Evolutionary conservation across 2,329 filamentous ascomycete genomes (phyloP), one percentile per base, ranked within the genome.

Genomic region (Microascus cirrosus): DNA sequence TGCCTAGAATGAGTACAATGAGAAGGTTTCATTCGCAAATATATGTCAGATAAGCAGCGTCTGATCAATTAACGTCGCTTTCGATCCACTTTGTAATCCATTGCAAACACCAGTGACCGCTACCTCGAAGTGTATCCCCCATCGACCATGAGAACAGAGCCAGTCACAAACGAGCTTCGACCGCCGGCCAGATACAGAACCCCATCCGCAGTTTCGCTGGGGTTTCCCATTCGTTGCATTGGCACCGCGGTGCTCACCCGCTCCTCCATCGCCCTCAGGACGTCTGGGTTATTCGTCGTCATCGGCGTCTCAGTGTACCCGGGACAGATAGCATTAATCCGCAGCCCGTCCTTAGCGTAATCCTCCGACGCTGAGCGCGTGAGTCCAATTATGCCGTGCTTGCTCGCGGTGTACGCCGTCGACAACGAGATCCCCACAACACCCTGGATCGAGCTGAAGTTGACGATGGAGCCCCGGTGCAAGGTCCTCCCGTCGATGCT

Each of bases 401-500:
- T 78, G 60, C 69, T 72, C 0, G 74, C 77, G 7, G 75, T 74
- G 52, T 78, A 78, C 1, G 77, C 62, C 2, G 78, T 61, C 60
- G 71, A 68, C 1, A 73, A 73, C 36, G 71, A 74, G 1, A 76
- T 75, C 0, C 76, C 76, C 13, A 69, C 68, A 35, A 77, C 55
- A 0, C 82, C 82, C 0, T 83, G 81, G 1, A 86, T 82, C 53
- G 75, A 80, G 1, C 79, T 78, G 73, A 87, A 81, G 64, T 87
- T 86, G 62, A 85, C 73, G 60, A 85, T 81, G 45, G 68, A 74
- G 7, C 81, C 79, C 58, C 73, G 71, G 57, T 70, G 64, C 39
- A 76, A 71, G 0, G 71, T 71, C 7, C 54, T 53, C 15, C 4
- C 67, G 32, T 75, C 68, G 36, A 73, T 68, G 0, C 61, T 60